A percentile compares a stretch with the other conserved stretches of the same genome.
Evolutionary conservation across 169 alveolate species (phyloP).

Genomic region (Plasmodium knowlesi): DNA sequence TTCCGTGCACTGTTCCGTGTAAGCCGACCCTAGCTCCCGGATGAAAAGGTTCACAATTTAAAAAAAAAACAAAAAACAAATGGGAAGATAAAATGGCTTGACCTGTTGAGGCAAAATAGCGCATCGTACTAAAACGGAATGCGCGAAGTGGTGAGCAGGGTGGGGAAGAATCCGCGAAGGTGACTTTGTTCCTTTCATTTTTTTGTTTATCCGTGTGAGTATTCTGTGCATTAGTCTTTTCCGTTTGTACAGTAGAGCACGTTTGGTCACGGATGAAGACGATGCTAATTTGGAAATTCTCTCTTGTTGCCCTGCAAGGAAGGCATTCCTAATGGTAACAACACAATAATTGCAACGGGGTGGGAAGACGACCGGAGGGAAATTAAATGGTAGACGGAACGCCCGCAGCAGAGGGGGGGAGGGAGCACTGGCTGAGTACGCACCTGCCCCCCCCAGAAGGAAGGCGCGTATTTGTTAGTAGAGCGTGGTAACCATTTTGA

Average conservation of each 20-base stretch:
- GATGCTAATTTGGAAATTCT: not conserved
- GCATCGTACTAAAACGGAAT: not conserved
- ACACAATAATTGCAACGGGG: not conserved
- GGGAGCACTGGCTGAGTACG: not conserved
- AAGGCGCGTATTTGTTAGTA: not conserved
- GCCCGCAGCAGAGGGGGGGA: not conserved
- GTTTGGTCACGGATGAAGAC: not conserved
- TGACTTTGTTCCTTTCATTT: not conserved
- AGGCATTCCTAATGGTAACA: not conserved
- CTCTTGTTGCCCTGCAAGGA: not conserved
- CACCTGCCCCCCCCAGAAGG: not conserved
- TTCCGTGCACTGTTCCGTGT: not conserved
- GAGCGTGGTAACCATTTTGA: not conserved
- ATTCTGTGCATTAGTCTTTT: not conserved
- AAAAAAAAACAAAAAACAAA: not conserved
- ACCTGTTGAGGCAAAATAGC: not conserved
- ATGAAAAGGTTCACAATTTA: not conserved
- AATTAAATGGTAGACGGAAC: not conserved
- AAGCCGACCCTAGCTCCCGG: not conserved
- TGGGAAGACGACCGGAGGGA: not conserved
- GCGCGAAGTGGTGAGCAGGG: not conserved
- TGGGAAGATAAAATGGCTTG: not conserved
- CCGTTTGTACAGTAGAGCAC: not conserved
- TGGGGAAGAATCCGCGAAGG: not conserved
- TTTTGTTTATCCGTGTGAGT: not conserved